Percentiles rank a stretch among this genome's conserved stretches.
These are phyloP conservation scores for Psidium guajava DNA, from an alignment of 345 rosid species.

Conservation along the genomic window DNA sequence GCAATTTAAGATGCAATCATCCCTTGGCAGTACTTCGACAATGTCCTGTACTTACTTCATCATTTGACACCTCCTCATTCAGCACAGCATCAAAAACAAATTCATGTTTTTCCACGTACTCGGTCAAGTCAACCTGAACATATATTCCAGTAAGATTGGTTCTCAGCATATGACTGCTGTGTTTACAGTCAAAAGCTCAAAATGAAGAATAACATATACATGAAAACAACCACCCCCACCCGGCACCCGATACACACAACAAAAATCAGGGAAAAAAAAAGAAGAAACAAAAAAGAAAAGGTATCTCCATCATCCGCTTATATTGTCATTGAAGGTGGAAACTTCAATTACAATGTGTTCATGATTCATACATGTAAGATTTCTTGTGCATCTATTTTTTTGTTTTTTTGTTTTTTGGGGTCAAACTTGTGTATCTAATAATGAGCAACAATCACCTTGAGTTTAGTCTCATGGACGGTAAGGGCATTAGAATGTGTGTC, in stretches of 20 bases:
- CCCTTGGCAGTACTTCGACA: neutral
- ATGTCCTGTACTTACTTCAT: conserved; percentile 48
- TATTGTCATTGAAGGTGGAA: neutral
- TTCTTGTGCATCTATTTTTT: neutral
- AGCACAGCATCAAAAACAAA: conserved; percentile 93
- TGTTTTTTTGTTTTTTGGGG: too few species aligned
- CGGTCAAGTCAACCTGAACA: conserved; percentile 91
- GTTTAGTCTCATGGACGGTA: conserved; percentile 90
- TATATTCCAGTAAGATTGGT: neutral
- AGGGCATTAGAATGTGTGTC: conserved; percentile 64
- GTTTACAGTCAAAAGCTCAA: neutral
- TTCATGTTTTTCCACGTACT: conserved; percentile 86
- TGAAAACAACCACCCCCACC: neutral
- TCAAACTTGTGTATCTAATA: neutral
- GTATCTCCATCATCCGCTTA: neutral
- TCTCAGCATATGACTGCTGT: neutral
- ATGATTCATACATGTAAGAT: neutral
- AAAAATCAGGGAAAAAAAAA: neutral
- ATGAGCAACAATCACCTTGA: conserved; percentile 44
- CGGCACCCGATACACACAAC: neutral
- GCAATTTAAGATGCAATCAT: neutral
- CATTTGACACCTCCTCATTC: conserved; percentile 95
- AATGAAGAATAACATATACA: neutral
- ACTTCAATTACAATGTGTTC: neutral
- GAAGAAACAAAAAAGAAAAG: neutral